phyloP scores from a whole-genome alignment of 805 yeast genomes.

The Wickerhamomyces ciferrii region DNA sequence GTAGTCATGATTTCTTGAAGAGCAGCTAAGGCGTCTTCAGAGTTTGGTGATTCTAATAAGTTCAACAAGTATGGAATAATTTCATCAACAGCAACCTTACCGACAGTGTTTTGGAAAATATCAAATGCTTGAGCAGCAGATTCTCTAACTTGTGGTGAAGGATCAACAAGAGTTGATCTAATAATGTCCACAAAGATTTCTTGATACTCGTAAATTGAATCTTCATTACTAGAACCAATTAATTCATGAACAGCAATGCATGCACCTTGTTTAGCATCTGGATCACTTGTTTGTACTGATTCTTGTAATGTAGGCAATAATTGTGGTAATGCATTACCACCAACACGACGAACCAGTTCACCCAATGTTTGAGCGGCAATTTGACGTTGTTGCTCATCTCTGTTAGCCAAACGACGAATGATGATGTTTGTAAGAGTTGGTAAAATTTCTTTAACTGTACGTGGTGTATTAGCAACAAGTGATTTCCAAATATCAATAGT shows the following conservation, averaged over 20 bases:
- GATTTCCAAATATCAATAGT: constrained; percentile 97
- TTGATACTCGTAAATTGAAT: constrained; percentile 60
- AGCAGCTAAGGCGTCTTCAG: constrained; percentile 80
- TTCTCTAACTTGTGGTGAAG: constrained; percentile 69
- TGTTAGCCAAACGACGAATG: constrained; percentile 78
- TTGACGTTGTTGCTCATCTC: constrained; percentile 70
- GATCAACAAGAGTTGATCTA: constrained; percentile 73
- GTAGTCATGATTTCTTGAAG: constrained; percentile 89
- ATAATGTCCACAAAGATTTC: constrained; percentile 67
- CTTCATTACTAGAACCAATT: constrained; percentile 64
- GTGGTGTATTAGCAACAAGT: constrained; percentile 91
- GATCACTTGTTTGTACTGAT: constrained; percentile 52
- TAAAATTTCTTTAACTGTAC: constrained; percentile 85
- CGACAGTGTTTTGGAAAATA: constrained; percentile 74
- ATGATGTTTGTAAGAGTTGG: constrained; percentile 78
- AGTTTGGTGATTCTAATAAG: constrained; percentile 55
- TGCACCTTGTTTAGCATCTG: constrained; percentile 93
- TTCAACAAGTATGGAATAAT: constrained; percentile 78
- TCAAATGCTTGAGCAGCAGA: constrained; percentile 93
- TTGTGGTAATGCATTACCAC: constrained; percentile 78
- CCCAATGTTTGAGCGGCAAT: constrained; percentile 94
- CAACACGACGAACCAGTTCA: constrained; percentile 91
- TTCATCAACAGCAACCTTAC: constrained; percentile 83
- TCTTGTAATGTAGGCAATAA: constrained; percentile 79
- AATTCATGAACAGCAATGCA: constrained; percentile 90